These are phyloP conservation scores for Coemansia sp. DNA, from an alignment of 192 early-diverging fungal genomes.

Conservation along the genomic window DNA sequence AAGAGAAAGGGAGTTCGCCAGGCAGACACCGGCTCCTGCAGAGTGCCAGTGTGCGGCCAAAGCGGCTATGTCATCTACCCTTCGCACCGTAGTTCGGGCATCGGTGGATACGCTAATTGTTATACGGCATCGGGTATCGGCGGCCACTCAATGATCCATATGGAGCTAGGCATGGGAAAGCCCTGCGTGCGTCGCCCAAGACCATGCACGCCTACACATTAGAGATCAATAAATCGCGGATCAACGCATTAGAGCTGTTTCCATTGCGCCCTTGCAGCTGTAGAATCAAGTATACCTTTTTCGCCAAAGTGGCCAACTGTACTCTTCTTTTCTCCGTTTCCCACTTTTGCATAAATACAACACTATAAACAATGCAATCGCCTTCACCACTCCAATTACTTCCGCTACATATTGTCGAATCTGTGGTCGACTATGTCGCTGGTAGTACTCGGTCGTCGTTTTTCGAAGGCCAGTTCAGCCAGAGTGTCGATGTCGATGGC, in stretches of 20 bases:
- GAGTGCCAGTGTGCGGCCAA: neutral
- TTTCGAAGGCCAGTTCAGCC: neutral
- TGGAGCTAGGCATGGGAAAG: conserved; percentile 3
- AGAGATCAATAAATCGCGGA: neutral
- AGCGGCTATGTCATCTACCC: neutral
- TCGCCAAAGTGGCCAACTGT: no score
- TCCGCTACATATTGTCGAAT: no score
- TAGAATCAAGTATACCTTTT: no score
- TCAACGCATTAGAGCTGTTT: neutral
- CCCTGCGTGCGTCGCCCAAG: neutral
- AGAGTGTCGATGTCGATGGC: no score
- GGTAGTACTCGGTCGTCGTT: neutral
- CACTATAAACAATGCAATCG: no score
- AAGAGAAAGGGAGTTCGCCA: neutral
- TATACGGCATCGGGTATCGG: neutral
- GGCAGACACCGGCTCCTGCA: neutral
- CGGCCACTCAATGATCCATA: neutral
- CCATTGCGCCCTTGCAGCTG: no score
- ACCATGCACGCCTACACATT: neutral
- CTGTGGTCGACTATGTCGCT: neutral
- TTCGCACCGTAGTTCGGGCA: neutral
- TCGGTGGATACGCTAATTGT: neutral
- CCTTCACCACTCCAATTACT: no score
- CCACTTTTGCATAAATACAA: no score
- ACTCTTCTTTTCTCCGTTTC: no score